These are phyloP conservation scores for Aspergillus terreus DNA, from an alignment of 2,329 filamentous ascomycete genomes.

Conservation along the genomic window DNA sequence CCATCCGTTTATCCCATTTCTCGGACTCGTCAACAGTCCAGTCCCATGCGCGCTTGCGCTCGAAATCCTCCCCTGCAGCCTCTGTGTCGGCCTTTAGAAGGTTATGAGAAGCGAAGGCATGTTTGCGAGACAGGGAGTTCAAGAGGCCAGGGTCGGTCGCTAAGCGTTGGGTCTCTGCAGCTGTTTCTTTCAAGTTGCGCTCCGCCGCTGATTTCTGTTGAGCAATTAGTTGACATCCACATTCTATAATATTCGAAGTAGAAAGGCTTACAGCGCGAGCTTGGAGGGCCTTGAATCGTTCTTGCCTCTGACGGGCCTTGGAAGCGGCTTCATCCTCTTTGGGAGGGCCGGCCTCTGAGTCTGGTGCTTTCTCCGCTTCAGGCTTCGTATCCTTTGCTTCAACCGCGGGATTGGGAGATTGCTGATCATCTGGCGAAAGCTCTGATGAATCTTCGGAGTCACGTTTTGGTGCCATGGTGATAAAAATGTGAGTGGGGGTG, in stretches of 20 bases:
- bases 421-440: too few species aligned
- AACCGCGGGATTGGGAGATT: too few species aligned
- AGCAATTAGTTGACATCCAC: constrained; percentile 16
- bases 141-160: constrained; percentile 74
- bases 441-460: background rate
- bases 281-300: constrained; percentile 83
- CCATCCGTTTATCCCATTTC: constrained; percentile 85
- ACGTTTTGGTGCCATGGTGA: too few species aligned
- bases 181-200: constrained; percentile 76
- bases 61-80: constrained; percentile 83
- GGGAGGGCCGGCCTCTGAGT: constrained; percentile 1
- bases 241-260: background rate
- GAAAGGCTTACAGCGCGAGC: constrained; percentile 60
- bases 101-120: constrained; percentile 86
- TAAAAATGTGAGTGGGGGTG: too few species aligned
- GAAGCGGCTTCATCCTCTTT: constrained; percentile 24
- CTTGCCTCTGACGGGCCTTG: constrained; percentile 60
- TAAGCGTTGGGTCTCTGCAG: constrained; percentile 75
- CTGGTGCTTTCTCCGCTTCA: constrained; percentile 5
- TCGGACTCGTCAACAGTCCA: constrained; percentile 96
- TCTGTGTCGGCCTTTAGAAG: constrained; percentile 88
- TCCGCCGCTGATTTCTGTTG: constrained; percentile 40
- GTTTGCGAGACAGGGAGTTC: constrained; percentile 74
- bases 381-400: background rate
- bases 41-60: constrained; percentile 97